Evolutionary conservation across 1,284 basidiomycete genomes (phyloP), one percentile per base, ranked within the genome.

Genomic region (Butyriboletus appendiculatus): DNA sequence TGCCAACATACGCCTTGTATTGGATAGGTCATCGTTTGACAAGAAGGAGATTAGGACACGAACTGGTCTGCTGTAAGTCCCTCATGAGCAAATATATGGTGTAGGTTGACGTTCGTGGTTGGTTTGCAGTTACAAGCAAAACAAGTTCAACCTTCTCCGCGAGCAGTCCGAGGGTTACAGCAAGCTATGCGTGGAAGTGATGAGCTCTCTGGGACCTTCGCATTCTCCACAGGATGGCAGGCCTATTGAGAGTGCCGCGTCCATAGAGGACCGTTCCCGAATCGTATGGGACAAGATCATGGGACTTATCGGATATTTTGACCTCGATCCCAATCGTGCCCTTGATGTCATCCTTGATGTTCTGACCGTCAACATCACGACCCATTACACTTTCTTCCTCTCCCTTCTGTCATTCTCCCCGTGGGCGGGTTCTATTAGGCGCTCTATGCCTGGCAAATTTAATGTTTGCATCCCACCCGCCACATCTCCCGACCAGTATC

Each of bases 101-200:
- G 12, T 49, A 32, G 11, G 45, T 46, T 67, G 35, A 62, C 40
- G 1, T 48, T 53, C 26, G 30, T 32, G 34, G 26, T 62, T 46
- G 63, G n/a, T 45, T 38, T 48, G 20, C 53, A 92, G 90, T 73
- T 99, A 96, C 81, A 98, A 96, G 72, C 97, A 99, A 72, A 95
- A 95, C 74, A 98, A 98, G 73, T 98, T 95, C 79, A 99, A 99
- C 66, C 82, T 99, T 33, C 81, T 98, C 11, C 90, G 97, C 39
- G 97, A 99, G 74, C 94, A 97, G 62, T 96, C 94, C 1, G 96
- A 99, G 76, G 97, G 97, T 6, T 99, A 95, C 75, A 92, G 93
- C 64, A 95, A 96, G 66, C 83, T 99, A 34, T 85, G 90, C 32
- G 85, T 90, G 10, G 93, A 96, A 66, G 76, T 98, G 39, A 86